phyloP scores from a whole-genome alignment of 345 rosid species.

The Carallia pectinifolia region DNA sequence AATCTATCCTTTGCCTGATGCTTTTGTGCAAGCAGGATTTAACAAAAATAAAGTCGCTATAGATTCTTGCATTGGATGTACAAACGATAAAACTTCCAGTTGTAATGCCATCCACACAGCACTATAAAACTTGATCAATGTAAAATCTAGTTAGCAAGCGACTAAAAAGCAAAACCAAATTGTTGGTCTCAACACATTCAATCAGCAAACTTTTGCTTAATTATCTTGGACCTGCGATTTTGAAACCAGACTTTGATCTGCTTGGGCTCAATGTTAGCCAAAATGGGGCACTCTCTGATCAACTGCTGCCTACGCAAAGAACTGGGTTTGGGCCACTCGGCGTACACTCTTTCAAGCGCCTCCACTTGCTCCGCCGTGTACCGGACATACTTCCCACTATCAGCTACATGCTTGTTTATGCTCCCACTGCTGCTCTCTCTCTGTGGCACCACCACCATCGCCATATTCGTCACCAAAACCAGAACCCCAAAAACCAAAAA shows the following conservation, averaged over 20 bases:
- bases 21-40: not conserved
- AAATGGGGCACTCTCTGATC: conserved; percentile 95
- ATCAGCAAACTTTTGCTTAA: not conserved
- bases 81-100: not conserved
- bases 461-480: conserved; percentile 52
- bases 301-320: conserved; percentile 94
- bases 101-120: not conserved
- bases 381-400: conserved; percentile 86
- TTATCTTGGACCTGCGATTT: conserved; percentile 71
- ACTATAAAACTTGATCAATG: not conserved
- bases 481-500: conserved; percentile 8
- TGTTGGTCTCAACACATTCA: not conserved
- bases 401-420: conserved; percentile 64
- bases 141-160: not conserved
- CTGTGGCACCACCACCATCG: conserved; percentile 50
- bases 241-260: conserved; percentile 99
- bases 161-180: not conserved
- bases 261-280: conserved; percentile 91
- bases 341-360: conserved; percentile 92
- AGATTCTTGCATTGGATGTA: not conserved
- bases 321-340: conserved; percentile 98
- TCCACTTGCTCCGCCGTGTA: conserved; percentile 99
- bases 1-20: not conserved
- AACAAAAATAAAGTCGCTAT: not conserved
- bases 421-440: conserved; percentile 81